Conservation (phyloP, 2,329 filamentous ascomycete genomes). For the Periconia digitata region DNA sequence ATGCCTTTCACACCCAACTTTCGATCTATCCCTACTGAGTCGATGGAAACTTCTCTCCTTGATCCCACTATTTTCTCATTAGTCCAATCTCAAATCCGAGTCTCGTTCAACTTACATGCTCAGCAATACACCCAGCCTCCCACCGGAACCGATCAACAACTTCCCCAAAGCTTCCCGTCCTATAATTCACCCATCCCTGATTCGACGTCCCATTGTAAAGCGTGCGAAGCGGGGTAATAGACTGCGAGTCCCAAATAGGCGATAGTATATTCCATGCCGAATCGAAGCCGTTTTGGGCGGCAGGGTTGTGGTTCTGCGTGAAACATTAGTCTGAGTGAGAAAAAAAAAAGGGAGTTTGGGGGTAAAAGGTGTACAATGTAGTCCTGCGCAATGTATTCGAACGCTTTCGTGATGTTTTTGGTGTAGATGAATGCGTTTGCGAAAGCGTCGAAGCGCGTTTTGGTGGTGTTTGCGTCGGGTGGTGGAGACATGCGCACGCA, state of each 20-base stretch:
- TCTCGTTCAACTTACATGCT: conserved; percentile 26
- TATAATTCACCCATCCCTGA: conserved; percentile 32
- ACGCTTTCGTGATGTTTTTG: conserved; percentile 31
- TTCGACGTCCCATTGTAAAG: conserved; percentile 15
- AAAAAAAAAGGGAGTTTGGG: background rate
- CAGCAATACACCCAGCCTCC: conserved; percentile 35
- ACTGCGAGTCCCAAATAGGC: conserved; percentile 24
- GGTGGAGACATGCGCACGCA: conserved; percentile 20
- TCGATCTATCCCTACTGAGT: no score
- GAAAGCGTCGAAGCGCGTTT: conserved; percentile 21
- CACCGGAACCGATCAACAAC: conserved; percentile 33
- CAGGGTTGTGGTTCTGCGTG: conserved; percentile 32
- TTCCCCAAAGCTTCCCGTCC: conserved; percentile 19
- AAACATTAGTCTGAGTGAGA: background rate
- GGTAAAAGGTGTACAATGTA: conserved; percentile 25
- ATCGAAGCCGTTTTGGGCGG: conserved; percentile 30
- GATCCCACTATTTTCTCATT: conserved; percentile 23
- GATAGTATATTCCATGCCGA: conserved; percentile 28
- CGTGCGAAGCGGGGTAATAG: conserved; percentile 25
- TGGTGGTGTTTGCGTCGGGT: conserved; percentile 16
- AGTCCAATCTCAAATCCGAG: background rate
- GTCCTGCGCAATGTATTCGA: conserved; percentile 26
- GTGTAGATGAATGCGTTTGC: conserved; percentile 31
- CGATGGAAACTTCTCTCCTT: conserved; percentile 21
- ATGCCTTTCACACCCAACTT: no score